A percentile compares a stretch with the other conserved stretches of the same genome.
Conservation (phyloP, 169 alveolate species). For the Cryptosporidium xiaoi region DNA sequence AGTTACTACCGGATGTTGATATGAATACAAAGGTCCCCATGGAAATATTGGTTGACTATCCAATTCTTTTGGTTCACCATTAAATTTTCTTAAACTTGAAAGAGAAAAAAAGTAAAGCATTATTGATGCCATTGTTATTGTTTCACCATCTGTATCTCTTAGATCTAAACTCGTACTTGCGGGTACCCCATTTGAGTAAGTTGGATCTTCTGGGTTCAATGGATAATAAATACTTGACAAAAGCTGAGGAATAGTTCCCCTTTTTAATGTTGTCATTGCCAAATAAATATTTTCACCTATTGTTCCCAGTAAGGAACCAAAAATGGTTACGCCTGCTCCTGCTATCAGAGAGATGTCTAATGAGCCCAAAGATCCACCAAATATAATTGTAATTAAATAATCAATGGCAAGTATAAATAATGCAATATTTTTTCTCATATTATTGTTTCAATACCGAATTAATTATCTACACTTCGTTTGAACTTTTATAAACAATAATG, state of each 20-base stretch:
- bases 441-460: background rate
- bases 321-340: constrained; percentile 38
- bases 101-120: constrained; percentile 68
- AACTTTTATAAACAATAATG: too few species aligned
- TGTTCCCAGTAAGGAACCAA: constrained; percentile 57
- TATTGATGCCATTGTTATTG: constrained; percentile 63
- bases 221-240: constrained; percentile 60
- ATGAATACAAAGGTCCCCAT: constrained; percentile 70
- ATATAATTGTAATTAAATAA: constrained; percentile 3
- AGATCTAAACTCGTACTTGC: constrained; percentile 37
- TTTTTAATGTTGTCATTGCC: constrained; percentile 31
- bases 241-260: constrained; percentile 67
- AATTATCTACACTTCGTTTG: too few species aligned
- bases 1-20: constrained; percentile 72
- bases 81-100: constrained; percentile 51
- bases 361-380: constrained; percentile 65
- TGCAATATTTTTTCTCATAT: background rate
- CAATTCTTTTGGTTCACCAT: constrained; percentile 58
- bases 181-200: constrained; percentile 69
- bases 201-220: constrained; percentile 62
- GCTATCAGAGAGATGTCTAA: constrained; percentile 54
- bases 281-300: constrained; percentile 68
- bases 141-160: constrained; percentile 67
- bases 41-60: constrained; percentile 73
- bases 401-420: constrained; percentile 4